These are phyloP conservation scores for Plantago lanceolata DNA, from an alignment of 305 asterid species.

Conservation along the genomic window DNA sequence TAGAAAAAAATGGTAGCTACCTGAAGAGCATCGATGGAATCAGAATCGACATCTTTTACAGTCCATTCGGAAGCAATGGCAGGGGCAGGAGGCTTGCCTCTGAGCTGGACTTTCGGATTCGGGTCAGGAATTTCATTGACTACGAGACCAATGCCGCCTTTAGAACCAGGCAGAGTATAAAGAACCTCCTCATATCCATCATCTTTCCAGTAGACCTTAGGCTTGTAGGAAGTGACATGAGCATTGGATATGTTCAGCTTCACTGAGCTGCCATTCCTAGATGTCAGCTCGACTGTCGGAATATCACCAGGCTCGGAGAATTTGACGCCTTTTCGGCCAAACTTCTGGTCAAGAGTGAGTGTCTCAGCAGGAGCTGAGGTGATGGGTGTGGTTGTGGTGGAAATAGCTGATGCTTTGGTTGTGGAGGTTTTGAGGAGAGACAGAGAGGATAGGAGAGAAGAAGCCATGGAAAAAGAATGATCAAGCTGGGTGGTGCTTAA, in stretches of 20 bases:
- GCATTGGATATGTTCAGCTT: slow-evolving; percentile 58
- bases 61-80: slow-evolving; percentile 40
- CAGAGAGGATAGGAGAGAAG: slow-evolving; percentile 15
- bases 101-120: slow-evolving; percentile 18
- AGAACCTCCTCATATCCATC: slow-evolving; percentile 79
- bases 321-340: slow-evolving; percentile 65
- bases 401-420: slow-evolving; percentile 14
- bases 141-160: slow-evolving; percentile 68
- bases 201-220: slow-evolving; percentile 84
- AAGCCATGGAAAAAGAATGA: slow-evolving; percentile 4
- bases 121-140: slow-evolving; percentile 37
- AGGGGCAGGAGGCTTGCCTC: background rate
- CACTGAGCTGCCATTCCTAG: slow-evolving; percentile 72
- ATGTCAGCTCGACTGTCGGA: slow-evolving; percentile 57
- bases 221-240: slow-evolving; percentile 68
- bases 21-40: slow-evolving; percentile 77
- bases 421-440: slow-evolving; percentile 10
- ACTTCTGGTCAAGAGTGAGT: slow-evolving; percentile 41
- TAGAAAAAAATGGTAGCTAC: slow-evolving; percentile 20
- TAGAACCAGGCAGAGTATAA: slow-evolving; percentile 39
- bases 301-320: slow-evolving; percentile 38
- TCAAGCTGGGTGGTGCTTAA: background rate
- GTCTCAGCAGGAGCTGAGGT: slow-evolving; percentile 21
- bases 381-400: slow-evolving; percentile 20
- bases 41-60: slow-evolving; percentile 69